Conservation (phyloP, 495 filamentous ascomycete species). For the Parmelia sp. region DNA sequence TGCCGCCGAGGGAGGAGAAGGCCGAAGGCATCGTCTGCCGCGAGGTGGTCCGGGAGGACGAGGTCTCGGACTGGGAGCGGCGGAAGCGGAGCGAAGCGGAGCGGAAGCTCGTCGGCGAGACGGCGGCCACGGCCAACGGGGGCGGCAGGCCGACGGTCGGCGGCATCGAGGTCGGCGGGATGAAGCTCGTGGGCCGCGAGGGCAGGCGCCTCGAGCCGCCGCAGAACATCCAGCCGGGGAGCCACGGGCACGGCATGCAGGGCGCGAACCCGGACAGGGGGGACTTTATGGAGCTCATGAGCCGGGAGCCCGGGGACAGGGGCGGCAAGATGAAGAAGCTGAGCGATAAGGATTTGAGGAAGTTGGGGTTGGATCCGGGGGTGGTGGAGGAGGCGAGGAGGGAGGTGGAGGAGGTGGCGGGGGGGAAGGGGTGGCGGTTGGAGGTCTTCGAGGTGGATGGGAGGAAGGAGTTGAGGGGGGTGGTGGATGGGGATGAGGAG, state of each 20-base stretch:
- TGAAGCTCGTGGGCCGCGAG: slow-evolving; percentile 49
- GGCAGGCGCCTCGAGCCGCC: slow-evolving; percentile 52
- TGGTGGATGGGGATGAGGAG: slow-evolving; percentile 34
- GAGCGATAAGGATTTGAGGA: slow-evolving; percentile 56
- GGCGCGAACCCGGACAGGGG: slow-evolving; percentile 1
- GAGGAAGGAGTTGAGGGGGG: slow-evolving; percentile 44
- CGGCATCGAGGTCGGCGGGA: slow-evolving; percentile 54
- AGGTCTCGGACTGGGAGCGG: slow-evolving; percentile 52
- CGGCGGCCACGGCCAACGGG: slow-evolving; percentile 19
- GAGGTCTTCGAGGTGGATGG: slow-evolving; percentile 40
- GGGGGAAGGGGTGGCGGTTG: slow-evolving; percentile 42
- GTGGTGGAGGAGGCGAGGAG: slow-evolving; percentile 58
- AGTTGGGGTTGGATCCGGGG: slow-evolving; percentile 62
- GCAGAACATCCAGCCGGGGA: slow-evolving; percentile 32
- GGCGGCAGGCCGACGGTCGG: slow-evolving; percentile 45
- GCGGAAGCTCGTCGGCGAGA: slow-evolving; percentile 34
- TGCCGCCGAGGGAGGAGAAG: slow-evolving; percentile 73
- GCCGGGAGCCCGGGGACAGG: slow-evolving; percentile 37
- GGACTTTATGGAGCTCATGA: slow-evolving; percentile 47
- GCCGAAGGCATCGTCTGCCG: slow-evolving; percentile 74
- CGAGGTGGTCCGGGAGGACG: slow-evolving; percentile 56
- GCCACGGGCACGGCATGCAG: slow-evolving; percentile 1
- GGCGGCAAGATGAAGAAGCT: slow-evolving; percentile 50
- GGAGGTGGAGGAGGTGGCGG: slow-evolving; percentile 41
- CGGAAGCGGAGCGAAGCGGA: slow-evolving; percentile 41